Conservation (phyloP, 1,284 basidiomycete genomes). For the Tremellales sp. region DNA sequence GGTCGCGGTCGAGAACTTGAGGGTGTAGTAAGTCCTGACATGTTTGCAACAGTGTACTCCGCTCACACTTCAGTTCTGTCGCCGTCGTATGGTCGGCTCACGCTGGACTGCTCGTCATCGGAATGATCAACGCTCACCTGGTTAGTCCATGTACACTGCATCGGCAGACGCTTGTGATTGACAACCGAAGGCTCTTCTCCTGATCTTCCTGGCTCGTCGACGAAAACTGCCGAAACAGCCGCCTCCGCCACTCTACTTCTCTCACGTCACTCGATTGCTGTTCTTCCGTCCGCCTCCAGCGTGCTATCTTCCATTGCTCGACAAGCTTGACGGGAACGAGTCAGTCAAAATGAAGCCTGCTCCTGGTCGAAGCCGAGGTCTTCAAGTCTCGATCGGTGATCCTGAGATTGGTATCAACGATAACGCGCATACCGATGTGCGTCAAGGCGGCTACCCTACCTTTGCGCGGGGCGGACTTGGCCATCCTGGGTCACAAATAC, state of each 20-base stretch:
- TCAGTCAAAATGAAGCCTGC: no score
- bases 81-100: neutral
- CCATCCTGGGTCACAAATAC: conserved; percentile 22
- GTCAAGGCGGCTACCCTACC: conserved; percentile 34
- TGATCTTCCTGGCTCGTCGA: conserved; percentile 15
- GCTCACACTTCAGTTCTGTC: neutral
- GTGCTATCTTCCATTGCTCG: conserved; percentile 17
- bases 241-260: conserved; percentile 27
- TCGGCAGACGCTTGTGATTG: conserved; percentile 1
- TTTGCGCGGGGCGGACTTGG: conserved; percentile 22
- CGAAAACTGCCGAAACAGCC: conserved; percentile 20
- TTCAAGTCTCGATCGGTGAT: no score
- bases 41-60: neutral
- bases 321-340: no score
- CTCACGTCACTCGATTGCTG: conserved; percentile 15
- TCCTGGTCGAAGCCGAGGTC: no score
- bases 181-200: conserved; percentile 18
- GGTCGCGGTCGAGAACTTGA: conserved; percentile 20
- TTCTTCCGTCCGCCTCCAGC: conserved; percentile 18
- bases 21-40: conserved; percentile 17
- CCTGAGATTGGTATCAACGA: no score
- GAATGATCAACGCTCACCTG: conserved; percentile 16
- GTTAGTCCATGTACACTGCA: conserved; percentile 8
- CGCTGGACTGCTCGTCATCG: conserved; percentile 15
- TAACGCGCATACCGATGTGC: no score